phyloP scores from a whole-genome alignment of 371 early-diverging fungal genomes.

The Mortierella sp. region DNA sequence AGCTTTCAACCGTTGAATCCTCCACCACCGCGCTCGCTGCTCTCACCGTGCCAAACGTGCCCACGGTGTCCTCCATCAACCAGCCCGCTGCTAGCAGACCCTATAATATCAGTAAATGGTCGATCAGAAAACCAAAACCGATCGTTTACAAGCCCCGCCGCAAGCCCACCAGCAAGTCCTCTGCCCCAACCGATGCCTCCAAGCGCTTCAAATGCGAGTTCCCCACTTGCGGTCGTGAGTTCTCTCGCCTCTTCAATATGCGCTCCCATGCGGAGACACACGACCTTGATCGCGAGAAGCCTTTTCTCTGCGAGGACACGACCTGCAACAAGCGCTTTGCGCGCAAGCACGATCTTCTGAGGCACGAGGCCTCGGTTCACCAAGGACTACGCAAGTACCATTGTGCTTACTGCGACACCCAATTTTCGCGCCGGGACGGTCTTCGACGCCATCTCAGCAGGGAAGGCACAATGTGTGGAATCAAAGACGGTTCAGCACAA shows the following conservation, averaged over 20 bases:
- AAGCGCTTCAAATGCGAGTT: constrained; percentile 58
- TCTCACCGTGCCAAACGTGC: too few relatives aligned
- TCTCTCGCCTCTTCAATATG: constrained; percentile 80
- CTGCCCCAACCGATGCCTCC: too few relatives aligned
- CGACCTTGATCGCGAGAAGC: constrained; percentile 69
- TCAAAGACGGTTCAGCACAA: too few relatives aligned
- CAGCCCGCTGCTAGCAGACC: too few relatives aligned
- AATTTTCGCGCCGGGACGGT: constrained; percentile 78
- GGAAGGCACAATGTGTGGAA: constrained; percentile 60
- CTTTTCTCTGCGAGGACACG: constrained; percentile 61
- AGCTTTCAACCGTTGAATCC: too few relatives aligned
- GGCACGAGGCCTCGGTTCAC: constrained; percentile 58
- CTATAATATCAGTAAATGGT: too few relatives aligned
- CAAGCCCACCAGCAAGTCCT: too few relatives aligned
- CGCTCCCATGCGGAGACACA: constrained; percentile 79
- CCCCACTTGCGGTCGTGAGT: constrained; percentile 66
- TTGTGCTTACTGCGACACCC: constrained; percentile 68
- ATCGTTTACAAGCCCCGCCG: too few relatives aligned
- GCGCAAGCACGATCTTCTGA: constrained; percentile 61
- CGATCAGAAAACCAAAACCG: too few relatives aligned
- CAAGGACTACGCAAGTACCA: constrained; percentile 68
- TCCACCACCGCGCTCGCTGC: too few relatives aligned
- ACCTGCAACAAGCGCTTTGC: constrained; percentile 53
- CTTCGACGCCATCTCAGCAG: constrained; percentile 69
- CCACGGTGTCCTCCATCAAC: too few relatives aligned